Percentiles rank a stretch among this genome's conserved stretches.
Evolutionary conservation across 768 basidiomycete genomes (phyloP).

Genomic region (Agaricus blazei): DNA sequence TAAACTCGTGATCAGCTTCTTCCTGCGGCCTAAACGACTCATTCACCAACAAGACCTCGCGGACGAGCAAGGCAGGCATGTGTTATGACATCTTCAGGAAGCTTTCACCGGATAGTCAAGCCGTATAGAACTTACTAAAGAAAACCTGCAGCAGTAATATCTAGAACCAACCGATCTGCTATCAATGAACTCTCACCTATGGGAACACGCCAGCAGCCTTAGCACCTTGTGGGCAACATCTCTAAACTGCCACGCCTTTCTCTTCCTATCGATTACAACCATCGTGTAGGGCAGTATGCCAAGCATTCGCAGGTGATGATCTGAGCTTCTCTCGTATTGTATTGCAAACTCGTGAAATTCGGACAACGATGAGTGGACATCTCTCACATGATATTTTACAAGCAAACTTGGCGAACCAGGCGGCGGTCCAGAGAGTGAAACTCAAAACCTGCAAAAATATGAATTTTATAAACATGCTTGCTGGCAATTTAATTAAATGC

Average conservation of each 20-base stretch:
- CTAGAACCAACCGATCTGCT: neutral
- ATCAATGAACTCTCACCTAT: neutral
- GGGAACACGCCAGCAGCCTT: neutral
- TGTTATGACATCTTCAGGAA: neutral
- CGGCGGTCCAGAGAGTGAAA: too few species aligned
- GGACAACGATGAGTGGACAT: neutral
- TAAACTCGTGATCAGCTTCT: neutral
- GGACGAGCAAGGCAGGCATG: neutral
- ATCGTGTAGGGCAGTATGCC: neutral
- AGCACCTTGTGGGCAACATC: neutral
- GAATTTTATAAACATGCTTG: too few species aligned
- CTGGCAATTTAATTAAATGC: too few species aligned
- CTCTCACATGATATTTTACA: too few species aligned
- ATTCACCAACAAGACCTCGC: neutral
- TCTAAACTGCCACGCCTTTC: neutral
- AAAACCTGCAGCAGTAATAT: neutral
- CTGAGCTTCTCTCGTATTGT: neutral
- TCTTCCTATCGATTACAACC: constrained; percentile 1
- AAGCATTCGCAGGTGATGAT: neutral
- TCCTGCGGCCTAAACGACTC: neutral
- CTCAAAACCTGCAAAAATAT: too few species aligned
- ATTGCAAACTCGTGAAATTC: neutral
- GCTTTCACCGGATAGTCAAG: neutral
- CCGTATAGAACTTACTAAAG: neutral
- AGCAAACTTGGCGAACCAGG: too few species aligned